Evolutionary conservation across 176 grass and related monocot genomes (phyloP), one percentile per base, ranked within the genome.

Genomic region (Paspalum vaginatum): DNA sequence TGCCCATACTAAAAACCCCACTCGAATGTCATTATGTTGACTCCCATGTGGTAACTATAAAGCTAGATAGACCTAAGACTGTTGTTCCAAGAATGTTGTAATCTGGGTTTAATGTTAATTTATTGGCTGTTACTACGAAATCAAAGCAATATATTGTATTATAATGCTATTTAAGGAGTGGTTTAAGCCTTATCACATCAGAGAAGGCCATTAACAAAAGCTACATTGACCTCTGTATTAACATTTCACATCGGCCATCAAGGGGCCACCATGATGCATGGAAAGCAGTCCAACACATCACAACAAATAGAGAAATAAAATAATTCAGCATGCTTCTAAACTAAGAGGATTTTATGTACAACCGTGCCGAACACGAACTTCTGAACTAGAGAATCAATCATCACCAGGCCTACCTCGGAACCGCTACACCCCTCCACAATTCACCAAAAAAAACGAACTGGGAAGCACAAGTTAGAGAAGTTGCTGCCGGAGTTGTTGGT

Each of bases 401-500:
- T 7, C 0, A 0, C 38, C 27, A 0, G 24, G 73, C 46, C 67
- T 64, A 64, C 17, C 25, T 55, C 3, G 0, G 24, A 55, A 63
- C 43, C 64, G 71, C 40, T 54, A 45, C 42, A 72, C 20, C 45
- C 69, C 44, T 70, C 57, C 59, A 64, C 61, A 40, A 74, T 72
- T 61, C 44, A 79, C 12, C 67, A 32, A 25, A 82, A 22, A 0
- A 45, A 51, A 52, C 7, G 6, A 40, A 7, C 38, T 44, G 61
- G 18, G 83, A 76, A 70, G 11, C 8, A 60, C 58, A 79, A 4
- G 68, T 80, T 48, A 87, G 47, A 93, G 85, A 85, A 92, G 90
- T 39, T 89, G 83, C 54, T 91, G 86, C 60, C 86, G 81, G 18
- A 93, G 90, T 51, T 95, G 96, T 45, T 99, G 96, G 86, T 91